These are phyloP conservation scores for Coleophoma crateriformis DNA, from an alignment of 2,329 filamentous ascomycete species.

Conservation along the genomic window DNA sequence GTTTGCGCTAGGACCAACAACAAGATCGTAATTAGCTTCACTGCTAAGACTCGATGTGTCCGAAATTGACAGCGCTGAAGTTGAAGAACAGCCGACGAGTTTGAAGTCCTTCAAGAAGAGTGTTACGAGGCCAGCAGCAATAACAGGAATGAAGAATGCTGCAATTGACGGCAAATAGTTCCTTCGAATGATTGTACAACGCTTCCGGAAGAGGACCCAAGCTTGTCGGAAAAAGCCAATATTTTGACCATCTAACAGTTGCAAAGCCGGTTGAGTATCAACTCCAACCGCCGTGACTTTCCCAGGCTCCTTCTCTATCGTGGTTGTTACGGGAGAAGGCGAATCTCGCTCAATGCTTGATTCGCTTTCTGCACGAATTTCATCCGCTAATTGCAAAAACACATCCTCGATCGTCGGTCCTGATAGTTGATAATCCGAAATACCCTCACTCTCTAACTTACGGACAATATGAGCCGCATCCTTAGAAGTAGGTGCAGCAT, in stretches of 20 bases:
- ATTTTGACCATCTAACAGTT: constrained; percentile 62
- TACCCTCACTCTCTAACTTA: constrained; percentile 57
- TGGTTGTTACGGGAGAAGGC: constrained; percentile 4
- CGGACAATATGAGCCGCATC: constrained; percentile 68
- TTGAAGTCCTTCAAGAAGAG: constrained; percentile 61
- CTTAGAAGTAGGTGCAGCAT: constrained; percentile 63
- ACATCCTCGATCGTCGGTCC: constrained; percentile 92
- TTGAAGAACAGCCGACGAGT: constrained; percentile 46
- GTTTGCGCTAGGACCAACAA: constrained; percentile 38
- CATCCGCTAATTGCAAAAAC: constrained; percentile 80
- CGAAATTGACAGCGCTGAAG: constrained; percentile 37
- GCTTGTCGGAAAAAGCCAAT: constrained; percentile 68
- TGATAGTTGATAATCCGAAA: constrained; percentile 77
- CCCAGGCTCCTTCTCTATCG: constrained; percentile 22
- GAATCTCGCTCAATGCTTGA: constrained; percentile 8
- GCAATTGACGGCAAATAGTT: constrained; percentile 74
- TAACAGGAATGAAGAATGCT: constrained; percentile 71
- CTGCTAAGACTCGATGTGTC: constrained; percentile 17
- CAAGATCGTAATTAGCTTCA: constrained; percentile 16
- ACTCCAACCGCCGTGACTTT: constrained; percentile 2
- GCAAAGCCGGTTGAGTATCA: constrained; percentile 26
- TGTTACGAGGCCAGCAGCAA: constrained; percentile 73
- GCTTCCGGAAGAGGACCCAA: constrained; percentile 70
- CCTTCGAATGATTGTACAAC: constrained; percentile 68
- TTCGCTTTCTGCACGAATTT: constrained; percentile 53